phyloP scores from a whole-genome alignment of 1,284 basidiomycete species.

The Tilletia horrida region DNA sequence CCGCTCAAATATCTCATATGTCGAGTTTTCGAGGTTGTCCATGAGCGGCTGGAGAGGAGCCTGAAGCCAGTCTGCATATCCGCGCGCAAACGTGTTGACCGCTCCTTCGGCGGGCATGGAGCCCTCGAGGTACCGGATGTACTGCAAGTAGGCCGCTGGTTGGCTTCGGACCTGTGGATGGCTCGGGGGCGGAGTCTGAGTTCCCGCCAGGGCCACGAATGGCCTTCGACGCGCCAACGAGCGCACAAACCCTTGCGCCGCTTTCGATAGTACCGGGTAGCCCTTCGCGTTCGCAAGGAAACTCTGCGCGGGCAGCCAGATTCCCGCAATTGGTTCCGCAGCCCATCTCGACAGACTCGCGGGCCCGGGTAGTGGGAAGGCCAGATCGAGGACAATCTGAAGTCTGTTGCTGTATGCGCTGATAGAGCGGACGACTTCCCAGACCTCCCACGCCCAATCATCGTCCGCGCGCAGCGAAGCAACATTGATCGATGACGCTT shows the following conservation, averaged over 20 bases:
- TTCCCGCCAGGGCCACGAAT: slow-evolving; percentile 36
- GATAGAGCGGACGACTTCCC: slow-evolving; percentile 85
- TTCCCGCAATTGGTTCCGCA: slow-evolving; percentile 80
- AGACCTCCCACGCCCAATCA: slow-evolving; percentile 79
- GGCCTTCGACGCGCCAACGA: slow-evolving; percentile 26
- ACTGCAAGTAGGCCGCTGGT: slow-evolving; percentile 82
- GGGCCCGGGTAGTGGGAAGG: slow-evolving; percentile 65
- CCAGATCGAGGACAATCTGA: slow-evolving; percentile 76
- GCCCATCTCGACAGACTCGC: slow-evolving; percentile 77
- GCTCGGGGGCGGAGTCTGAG: slow-evolving; percentile 35
- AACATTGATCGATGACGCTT: slow-evolving; percentile 29
- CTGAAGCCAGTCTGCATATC: slow-evolving; percentile 93
- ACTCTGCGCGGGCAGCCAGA: slow-evolving; percentile 81
- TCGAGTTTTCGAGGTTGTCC: slow-evolving; percentile 91
- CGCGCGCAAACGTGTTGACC: slow-evolving; percentile 77
- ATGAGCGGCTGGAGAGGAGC: slow-evolving; percentile 91
- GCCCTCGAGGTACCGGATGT: slow-evolving; percentile 57
- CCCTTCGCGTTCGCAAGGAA: slow-evolving; percentile 96
- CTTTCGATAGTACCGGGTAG: slow-evolving; percentile 90
- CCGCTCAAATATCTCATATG: slow-evolving; percentile 95
- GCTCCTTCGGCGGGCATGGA: slow-evolving; percentile 39
- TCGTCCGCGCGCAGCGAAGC: slow-evolving; percentile 65
- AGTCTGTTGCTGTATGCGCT: slow-evolving; percentile 82
- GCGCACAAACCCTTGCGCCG: slow-evolving; percentile 43
- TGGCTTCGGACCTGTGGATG: slow-evolving; percentile 65